Evolutionary conservation across 768 basidiomycete species (phyloP).

Genomic region (Amanita pallidorosea): DNA sequence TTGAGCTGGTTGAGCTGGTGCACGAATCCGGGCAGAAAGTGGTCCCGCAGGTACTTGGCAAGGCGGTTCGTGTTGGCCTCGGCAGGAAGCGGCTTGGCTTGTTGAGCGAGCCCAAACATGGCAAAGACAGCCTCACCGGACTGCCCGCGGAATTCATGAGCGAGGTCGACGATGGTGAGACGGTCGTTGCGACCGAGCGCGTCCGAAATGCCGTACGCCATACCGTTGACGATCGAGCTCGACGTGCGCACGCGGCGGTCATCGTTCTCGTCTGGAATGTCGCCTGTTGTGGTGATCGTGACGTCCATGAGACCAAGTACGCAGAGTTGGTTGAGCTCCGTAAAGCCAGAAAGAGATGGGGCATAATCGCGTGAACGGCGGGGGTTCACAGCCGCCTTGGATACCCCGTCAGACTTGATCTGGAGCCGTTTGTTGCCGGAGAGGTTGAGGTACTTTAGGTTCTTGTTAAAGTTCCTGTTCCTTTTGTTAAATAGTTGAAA

Average conservation of each 20-base stretch:
- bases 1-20: slow-evolving; percentile 43
- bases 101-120: slow-evolving; percentile 81
- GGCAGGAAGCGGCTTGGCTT: slow-evolving; percentile 26
- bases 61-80: slow-evolving; percentile 49
- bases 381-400: slow-evolving; percentile 17
- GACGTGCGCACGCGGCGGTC: slow-evolving; percentile 91
- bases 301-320: slow-evolving; percentile 98
- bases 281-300: slow-evolving; percentile 59
- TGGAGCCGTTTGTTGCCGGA: slow-evolving; percentile 96
- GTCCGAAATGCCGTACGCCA: slow-evolving; percentile 96
- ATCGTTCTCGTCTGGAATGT: slow-evolving; percentile 76
- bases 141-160: slow-evolving; percentile 71
- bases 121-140: slow-evolving; percentile 86
- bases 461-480: slow-evolving; percentile 84
- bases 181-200: slow-evolving; percentile 72
- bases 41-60: slow-evolving; percentile 77
- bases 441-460: slow-evolving; percentile 87
- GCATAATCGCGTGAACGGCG: slow-evolving; percentile 17
- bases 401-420: slow-evolving; percentile 68
- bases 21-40: slow-evolving; percentile 56
- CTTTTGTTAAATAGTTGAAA: slow-evolving; percentile 23
- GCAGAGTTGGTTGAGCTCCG: slow-evolving; percentile 71
- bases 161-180: slow-evolving; percentile 87
- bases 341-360: slow-evolving; percentile 69
- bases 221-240: slow-evolving; percentile 74